Conservation (phyloP, 768 basidiomycete species). For the Boletus speciosus region DNA sequence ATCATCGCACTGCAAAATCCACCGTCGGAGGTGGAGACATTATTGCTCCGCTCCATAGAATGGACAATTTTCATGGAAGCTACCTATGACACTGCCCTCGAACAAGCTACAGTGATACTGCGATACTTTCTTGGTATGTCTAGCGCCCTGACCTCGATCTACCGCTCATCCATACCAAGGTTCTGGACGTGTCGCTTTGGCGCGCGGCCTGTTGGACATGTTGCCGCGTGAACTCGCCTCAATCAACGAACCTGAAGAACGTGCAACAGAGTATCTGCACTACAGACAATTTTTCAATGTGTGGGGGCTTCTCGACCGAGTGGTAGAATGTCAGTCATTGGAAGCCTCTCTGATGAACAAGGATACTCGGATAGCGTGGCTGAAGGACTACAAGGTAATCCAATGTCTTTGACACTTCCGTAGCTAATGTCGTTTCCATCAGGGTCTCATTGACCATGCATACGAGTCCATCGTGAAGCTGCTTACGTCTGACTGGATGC, state of each 20-base stretch:
- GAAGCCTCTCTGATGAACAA: slow-evolving; percentile 56
- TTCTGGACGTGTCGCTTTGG: slow-evolving; percentile 70
- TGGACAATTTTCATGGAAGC: slow-evolving; percentile 81
- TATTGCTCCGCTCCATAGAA: slow-evolving; percentile 84
- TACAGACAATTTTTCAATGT: slow-evolving; percentile 77
- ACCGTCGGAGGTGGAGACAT: slow-evolving; percentile 53
- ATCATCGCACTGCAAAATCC: slow-evolving; percentile 55
- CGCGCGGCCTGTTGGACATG: slow-evolving; percentile 53
- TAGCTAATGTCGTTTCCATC: neutral
- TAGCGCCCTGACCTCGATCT: neutral
- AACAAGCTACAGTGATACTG: slow-evolving; percentile 83
- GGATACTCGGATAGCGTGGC: slow-evolving; percentile 58
- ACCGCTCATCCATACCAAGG: slow-evolving; percentile 38
- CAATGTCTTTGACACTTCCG: neutral
- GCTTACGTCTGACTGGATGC: slow-evolving; percentile 76
- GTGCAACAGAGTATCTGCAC: slow-evolving; percentile 71
- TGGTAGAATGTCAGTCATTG: slow-evolving; percentile 57
- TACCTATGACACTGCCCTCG: slow-evolving; percentile 75
- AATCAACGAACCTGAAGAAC: slow-evolving; percentile 66
- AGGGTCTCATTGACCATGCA: slow-evolving; percentile 62
- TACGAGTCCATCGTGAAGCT: slow-evolving; percentile 65
- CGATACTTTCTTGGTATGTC: slow-evolving; percentile 84
- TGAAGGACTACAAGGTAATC: slow-evolving; percentile 59
- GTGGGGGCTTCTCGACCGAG: slow-evolving; percentile 62
- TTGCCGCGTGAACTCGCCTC: slow-evolving; percentile 61